Evolutionary conservation across 2,329 filamentous ascomycete genomes (phyloP).

Genomic region (Arthrobotrys iridis): DNA sequence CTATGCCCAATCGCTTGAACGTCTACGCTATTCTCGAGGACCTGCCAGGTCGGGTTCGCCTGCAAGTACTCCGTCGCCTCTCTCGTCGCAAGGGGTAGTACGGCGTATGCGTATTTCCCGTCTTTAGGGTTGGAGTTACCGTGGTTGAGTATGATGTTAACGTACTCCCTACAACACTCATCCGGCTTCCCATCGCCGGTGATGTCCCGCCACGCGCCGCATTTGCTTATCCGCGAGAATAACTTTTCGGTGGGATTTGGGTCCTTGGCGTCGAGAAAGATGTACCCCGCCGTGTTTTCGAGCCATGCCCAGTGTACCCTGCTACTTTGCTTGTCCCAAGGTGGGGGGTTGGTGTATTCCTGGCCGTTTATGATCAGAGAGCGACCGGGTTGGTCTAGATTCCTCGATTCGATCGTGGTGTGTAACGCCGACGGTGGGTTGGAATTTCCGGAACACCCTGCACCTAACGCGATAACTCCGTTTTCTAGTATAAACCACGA

Average conservation of each 20-base stretch:
- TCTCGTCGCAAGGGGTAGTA: slow-evolving; percentile 29
- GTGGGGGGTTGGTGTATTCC: neutral
- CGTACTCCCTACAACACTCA: slow-evolving; percentile 34
- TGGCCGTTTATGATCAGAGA: slow-evolving; percentile 22
- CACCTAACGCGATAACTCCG: slow-evolving; percentile 40
- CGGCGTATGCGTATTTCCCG: slow-evolving; percentile 40
- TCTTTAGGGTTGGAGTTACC: slow-evolving; percentile 13
- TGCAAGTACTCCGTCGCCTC: slow-evolving; percentile 16
- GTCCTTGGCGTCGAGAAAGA: slow-evolving; percentile 41
- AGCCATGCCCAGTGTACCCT: slow-evolving; percentile 39
- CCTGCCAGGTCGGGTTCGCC: neutral
- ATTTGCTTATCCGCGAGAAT: slow-evolving; percentile 7
- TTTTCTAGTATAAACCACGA: slow-evolving; percentile 49
- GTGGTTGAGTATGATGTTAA: slow-evolving; percentile 36
- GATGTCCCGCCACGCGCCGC: slow-evolving; percentile 36
- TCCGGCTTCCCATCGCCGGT: neutral
- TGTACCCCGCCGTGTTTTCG: slow-evolving; percentile 45
- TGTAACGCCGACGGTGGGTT: slow-evolving; percentile 14
- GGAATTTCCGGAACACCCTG: slow-evolving; percentile 3
- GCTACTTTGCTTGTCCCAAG: slow-evolving; percentile 2
- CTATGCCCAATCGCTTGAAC: slow-evolving; percentile 26
- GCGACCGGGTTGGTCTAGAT: slow-evolving; percentile 10
- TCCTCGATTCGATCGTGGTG: slow-evolving; percentile 40
- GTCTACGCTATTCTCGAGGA: slow-evolving; percentile 17
- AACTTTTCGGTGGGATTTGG: neutral